Evolutionary conservation across 345 rosid species (phyloP).

Genomic region (Melastoma malabathricum): DNA sequence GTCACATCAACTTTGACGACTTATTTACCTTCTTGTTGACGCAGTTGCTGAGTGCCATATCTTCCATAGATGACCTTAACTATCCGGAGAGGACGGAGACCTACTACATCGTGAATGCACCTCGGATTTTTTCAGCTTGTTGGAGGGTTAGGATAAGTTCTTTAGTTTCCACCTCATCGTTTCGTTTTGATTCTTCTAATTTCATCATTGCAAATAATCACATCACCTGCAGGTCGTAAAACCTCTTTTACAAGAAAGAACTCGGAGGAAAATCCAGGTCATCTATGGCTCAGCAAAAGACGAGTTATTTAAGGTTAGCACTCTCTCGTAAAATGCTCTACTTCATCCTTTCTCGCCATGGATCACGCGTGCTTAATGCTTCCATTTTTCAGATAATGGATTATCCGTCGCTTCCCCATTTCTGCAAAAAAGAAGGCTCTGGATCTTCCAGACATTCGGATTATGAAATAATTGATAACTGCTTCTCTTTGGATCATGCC

Average conservation of each 20-base stretch:
- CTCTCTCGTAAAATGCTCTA: too few species aligned
- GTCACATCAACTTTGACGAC: too few species aligned
- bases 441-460: conserved; percentile 47
- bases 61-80: conserved; percentile 82
- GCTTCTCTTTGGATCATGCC: conserved; percentile 73
- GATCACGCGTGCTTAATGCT: too few species aligned
- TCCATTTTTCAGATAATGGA: conserved; percentile 65
- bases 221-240: conserved; percentile 44
- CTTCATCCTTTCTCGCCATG: too few species aligned
- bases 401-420: conserved; percentile 81
- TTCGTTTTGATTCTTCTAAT: background rate
- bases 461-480: conserved; percentile 33
- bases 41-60: conserved; percentile 72
- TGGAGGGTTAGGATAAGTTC: conserved; percentile 55
- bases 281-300: conserved; percentile 70
- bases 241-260: conserved; percentile 92
- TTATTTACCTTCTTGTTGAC: background rate
- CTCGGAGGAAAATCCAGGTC: conserved; percentile 79
- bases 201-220: background rate
- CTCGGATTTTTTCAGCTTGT: conserved; percentile 79
- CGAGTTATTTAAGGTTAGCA: conserved; percentile 70
- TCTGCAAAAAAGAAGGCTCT: conserved; percentile 66
- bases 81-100: conserved; percentile 92
- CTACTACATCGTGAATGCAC: conserved; percentile 81
- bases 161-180: background rate